Evolutionary conservation across 805 yeast species (phyloP).

Genomic region (Blastobotrys parvus): DNA sequence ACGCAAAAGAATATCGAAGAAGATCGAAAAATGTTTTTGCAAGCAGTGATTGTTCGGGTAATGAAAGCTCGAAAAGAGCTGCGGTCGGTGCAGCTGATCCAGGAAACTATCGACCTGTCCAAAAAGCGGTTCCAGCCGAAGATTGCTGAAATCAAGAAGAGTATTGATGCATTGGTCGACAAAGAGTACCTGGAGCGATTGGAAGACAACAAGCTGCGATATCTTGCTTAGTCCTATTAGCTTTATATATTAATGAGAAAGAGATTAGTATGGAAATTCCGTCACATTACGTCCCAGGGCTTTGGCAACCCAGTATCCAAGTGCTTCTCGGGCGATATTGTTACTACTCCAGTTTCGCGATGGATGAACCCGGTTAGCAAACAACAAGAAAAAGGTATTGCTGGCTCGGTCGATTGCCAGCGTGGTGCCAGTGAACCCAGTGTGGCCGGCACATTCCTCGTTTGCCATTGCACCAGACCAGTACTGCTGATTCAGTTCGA

Average conservation of each 20-base stretch:
- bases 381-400: conserved; percentile 8
- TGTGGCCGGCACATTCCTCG: conserved; percentile 11
- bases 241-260: not conserved
- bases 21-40: conserved; percentile 74
- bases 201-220: conserved; percentile 65
- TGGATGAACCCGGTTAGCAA: conserved; percentile 14
- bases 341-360: conserved; percentile 9
- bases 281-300: conserved; percentile 5
- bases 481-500: conserved; percentile 12
- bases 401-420: conserved; percentile 8
- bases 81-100: conserved; percentile 71
- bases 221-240: conserved; percentile 51
- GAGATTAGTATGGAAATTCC: not conserved
- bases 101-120: conserved; percentile 83
- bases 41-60: conserved; percentile 91
- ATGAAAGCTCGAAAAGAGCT: conserved; percentile 87
- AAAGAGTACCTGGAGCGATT: conserved; percentile 76
- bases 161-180: conserved; percentile 77
- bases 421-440: conserved; percentile 16
- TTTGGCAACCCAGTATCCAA: conserved; percentile 8
- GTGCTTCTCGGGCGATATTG: conserved; percentile 7
- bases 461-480: conserved; percentile 11
- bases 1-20: conserved; percentile 76
- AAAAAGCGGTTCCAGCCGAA: conserved; percentile 77
- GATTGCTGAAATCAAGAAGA: conserved; percentile 76